Conservation (phyloP, 495 filamentous ascomycete species). For the Aeminium ludgeri region DNA sequence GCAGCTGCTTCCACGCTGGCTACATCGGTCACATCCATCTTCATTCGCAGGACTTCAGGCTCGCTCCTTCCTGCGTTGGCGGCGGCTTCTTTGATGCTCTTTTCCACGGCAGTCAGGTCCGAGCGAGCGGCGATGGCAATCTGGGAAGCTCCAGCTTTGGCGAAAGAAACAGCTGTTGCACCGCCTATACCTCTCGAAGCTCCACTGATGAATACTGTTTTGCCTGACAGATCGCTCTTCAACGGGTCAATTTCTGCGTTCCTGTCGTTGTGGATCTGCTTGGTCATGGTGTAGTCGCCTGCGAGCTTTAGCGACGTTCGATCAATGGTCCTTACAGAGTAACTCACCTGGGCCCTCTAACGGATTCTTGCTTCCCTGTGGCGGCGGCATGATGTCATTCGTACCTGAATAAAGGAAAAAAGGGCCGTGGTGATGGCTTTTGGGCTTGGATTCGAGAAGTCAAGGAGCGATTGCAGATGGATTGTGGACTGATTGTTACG, state of each 20-base stretch:
- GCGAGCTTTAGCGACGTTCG: no score
- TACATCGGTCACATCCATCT: conserved; percentile 29
- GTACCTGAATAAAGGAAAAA: neutral
- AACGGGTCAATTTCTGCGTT: conserved; percentile 20
- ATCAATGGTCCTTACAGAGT: no score
- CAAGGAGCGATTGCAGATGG: no score
- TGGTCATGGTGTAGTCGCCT: conserved; percentile 3
- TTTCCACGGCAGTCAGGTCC: conserved; percentile 21
- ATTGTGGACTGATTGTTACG: no score
- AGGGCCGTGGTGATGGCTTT: no score
- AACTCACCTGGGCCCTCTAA: neutral
- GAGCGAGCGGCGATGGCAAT: conserved; percentile 30
- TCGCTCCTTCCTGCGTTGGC: conserved; percentile 20
- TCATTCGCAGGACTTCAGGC: conserved; percentile 28
- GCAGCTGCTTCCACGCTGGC: conserved; percentile 25
- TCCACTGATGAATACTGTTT: conserved; percentile 20
- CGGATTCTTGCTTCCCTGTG: neutral
- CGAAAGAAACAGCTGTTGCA: conserved; percentile 18
- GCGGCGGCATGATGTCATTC: conserved; percentile 1
- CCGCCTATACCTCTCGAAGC: conserved; percentile 19
- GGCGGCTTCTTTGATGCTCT: conserved; percentile 26
- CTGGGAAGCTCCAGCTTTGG: conserved; percentile 15
- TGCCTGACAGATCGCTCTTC: conserved; percentile 14
- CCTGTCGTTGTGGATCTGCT: conserved; percentile 1
- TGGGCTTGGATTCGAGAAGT: no score